Percentiles rank a stretch among this genome's conserved stretches.
phyloP scores from a whole-genome alignment of 1,284 basidiomycete genomes.

The Boletellus dicymbophilus region DNA sequence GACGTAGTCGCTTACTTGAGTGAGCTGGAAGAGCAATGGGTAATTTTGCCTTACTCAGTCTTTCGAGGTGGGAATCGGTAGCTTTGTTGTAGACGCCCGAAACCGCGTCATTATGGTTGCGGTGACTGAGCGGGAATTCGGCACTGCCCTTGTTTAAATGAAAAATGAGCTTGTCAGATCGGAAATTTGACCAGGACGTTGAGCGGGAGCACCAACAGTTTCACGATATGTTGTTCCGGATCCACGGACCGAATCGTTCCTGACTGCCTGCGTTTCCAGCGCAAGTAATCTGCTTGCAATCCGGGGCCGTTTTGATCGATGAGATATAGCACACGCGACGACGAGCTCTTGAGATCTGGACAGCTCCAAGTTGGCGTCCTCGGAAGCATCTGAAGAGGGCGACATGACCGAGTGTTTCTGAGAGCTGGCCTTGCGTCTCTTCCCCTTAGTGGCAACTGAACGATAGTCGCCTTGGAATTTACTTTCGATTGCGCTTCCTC shows the following conservation, averaged over 20 bases:
- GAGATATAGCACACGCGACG: background rate
- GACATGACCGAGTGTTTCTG: slow-evolving; percentile 20
- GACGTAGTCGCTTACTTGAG: slow-evolving; percentile 16
- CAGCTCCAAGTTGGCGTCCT: slow-evolving; percentile 15
- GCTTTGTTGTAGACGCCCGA: background rate
- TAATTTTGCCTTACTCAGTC: background rate
- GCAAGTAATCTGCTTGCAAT: background rate
- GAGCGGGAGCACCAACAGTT: background rate
- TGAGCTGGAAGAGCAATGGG: background rate
- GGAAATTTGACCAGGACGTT: background rate
- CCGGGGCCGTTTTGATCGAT: slow-evolving; percentile 18
- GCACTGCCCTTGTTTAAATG: background rate
- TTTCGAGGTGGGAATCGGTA: background rate
- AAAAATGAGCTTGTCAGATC: background rate
- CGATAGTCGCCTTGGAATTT: no score
- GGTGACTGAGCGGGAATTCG: background rate
- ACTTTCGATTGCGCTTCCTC: background rate
- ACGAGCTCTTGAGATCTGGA: background rate
- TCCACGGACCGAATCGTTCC: background rate
- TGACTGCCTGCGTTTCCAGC: background rate
- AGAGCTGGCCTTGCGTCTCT: slow-evolving; percentile 26
- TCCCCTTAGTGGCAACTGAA: slow-evolving; percentile 3
- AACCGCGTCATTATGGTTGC: background rate
- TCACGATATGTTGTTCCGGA: background rate
- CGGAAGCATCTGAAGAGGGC: slow-evolving; percentile 23